Conservation (phyloP, 2,329 filamentous ascomycete species). For the Aspergillus quadricinctus region DNA sequence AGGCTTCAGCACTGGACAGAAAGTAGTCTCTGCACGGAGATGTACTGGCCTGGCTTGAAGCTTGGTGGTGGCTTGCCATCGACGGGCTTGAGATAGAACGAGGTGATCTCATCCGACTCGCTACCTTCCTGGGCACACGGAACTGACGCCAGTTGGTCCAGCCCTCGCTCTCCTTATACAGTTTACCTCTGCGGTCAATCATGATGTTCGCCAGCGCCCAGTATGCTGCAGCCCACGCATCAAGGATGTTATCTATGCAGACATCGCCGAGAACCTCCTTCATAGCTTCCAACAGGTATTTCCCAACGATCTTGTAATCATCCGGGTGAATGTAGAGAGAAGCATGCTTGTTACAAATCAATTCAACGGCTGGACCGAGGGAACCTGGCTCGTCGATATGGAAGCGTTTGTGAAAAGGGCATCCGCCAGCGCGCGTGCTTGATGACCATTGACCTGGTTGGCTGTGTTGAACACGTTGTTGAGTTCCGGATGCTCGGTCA, state of each 20-base stretch:
- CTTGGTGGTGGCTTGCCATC: conserved; percentile 57
- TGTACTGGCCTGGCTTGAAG: conserved; percentile 69
- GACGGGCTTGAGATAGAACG: conserved; percentile 64
- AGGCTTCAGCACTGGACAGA: conserved; percentile 38
- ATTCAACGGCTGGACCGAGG: conserved; percentile 55
- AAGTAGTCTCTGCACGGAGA: conserved; percentile 62
- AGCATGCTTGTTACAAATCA: conserved; percentile 73
- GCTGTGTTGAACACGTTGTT: conserved; percentile 68
- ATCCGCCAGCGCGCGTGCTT: conserved; percentile 64
- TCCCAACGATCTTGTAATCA: conserved; percentile 67
- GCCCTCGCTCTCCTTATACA: conserved; percentile 58
- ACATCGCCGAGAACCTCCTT: conserved; percentile 62
- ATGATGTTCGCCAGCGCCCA: conserved; percentile 69
- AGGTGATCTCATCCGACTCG: conserved; percentile 65
- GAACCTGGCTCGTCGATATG: conserved; percentile 66
- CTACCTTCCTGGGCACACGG: conserved; percentile 59
- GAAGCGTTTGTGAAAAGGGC: conserved; percentile 67
- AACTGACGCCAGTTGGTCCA: conserved; percentile 69
- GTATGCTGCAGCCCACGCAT: conserved; percentile 69
- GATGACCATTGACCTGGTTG: conserved; percentile 64
- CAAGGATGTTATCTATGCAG: conserved; percentile 60
- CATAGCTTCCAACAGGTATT: conserved; percentile 65
- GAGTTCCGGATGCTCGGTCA: conserved; percentile 61
- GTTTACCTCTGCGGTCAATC: conserved; percentile 59
- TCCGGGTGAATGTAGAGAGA: conserved; percentile 64